phyloP scores from a whole-genome alignment of 1,284 basidiomycete species.

The Ceratobasidium sp. region DNA sequence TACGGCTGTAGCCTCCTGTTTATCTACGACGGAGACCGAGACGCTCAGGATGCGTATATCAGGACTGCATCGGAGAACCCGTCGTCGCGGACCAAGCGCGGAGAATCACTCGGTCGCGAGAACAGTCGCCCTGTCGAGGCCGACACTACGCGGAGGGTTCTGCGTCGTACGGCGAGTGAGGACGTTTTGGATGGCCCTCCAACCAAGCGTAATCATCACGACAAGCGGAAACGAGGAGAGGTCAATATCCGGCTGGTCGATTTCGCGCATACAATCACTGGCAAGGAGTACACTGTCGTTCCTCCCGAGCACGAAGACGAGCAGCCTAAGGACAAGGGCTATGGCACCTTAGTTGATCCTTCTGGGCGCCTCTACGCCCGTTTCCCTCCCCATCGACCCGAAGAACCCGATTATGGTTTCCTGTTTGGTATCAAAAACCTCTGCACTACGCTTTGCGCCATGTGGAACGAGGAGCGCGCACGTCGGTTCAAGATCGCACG shows the following conservation, averaged over 20 bases:
- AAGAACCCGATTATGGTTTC: slow-evolving; percentile 94
- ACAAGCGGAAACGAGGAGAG: slow-evolving; percentile 82
- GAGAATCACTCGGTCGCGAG: slow-evolving; percentile 78
- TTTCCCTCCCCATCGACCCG: slow-evolving; percentile 92
- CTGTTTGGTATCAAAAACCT: slow-evolving; percentile 91
- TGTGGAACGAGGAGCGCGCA: slow-evolving; percentile 87
- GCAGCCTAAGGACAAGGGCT: slow-evolving; percentile 67
- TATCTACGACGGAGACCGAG: slow-evolving; percentile 96
- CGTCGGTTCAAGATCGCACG: slow-evolving; percentile 70
- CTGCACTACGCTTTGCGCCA: slow-evolving; percentile 77
- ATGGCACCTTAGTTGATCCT: slow-evolving; percentile 82
- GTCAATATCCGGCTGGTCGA: slow-evolving; percentile 97
- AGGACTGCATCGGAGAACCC: slow-evolving; percentile 73
- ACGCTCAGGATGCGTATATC: slow-evolving; percentile 83
- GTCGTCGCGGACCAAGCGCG: slow-evolving; percentile 78
- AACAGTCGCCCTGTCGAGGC: slow-evolving; percentile 49
- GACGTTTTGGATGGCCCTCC: slow-evolving; percentile 76
- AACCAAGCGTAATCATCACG: slow-evolving; percentile 66
- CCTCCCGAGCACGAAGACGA: slow-evolving; percentile 51
- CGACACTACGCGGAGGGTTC: slow-evolving; percentile 51
- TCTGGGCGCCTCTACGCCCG: slow-evolving; percentile 85
- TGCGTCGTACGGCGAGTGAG: slow-evolving; percentile 82
- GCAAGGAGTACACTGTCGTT: slow-evolving; percentile 85
- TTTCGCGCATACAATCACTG: slow-evolving; percentile 98
- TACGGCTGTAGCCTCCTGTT: slow-evolving; percentile 97